Evolutionary conservation across 2,329 filamentous ascomycete species (phyloP).

Genomic region (Aaosphaeria arxii): DNA sequence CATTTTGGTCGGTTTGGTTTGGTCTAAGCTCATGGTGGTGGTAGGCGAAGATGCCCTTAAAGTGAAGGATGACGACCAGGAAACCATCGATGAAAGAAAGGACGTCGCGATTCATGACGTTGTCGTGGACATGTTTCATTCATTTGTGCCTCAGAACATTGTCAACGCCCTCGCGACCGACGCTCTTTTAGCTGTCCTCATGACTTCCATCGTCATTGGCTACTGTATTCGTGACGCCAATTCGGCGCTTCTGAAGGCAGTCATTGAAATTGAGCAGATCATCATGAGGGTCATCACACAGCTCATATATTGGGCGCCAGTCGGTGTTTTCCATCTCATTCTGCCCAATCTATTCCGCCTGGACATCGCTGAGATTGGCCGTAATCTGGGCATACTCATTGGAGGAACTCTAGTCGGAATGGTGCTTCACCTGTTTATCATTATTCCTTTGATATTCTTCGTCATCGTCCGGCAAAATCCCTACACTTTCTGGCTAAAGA

Average conservation of each 20-base stretch:
- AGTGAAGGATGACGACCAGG: conserved; percentile 28
- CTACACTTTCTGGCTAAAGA: conserved; percentile 48
- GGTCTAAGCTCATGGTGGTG: conserved; percentile 45
- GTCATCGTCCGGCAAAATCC: conserved; percentile 43
- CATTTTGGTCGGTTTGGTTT: conserved; percentile 48
- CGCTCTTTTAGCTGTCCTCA: conserved; percentile 47
- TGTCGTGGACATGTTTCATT: conserved; percentile 49
- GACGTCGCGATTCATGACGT: conserved; percentile 40
- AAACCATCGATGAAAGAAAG: conserved; percentile 34
- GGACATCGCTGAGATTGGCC: conserved; percentile 47
- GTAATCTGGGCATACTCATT: conserved; percentile 51
- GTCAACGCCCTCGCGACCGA: conserved; percentile 48
- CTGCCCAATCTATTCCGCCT: conserved; percentile 52
- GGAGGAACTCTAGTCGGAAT: conserved; percentile 47
- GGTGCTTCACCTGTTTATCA: conserved; percentile 47
- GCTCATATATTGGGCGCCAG: conserved; percentile 49
- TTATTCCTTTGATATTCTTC: conserved; percentile 41
- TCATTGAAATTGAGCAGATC: conserved; percentile 49
- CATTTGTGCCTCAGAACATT: conserved; percentile 50
- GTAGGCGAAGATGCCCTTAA: conserved; percentile 35
- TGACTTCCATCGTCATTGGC: conserved; percentile 47
- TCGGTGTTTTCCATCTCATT: conserved; percentile 55
- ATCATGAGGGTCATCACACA: conserved; percentile 47
- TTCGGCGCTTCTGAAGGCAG: conserved; percentile 42
- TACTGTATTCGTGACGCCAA: conserved; percentile 42